Base-by-base conservation (phyloP, 2,329 filamentous ascomycete species). In the Rhynchosporium graminicola region DNA sequence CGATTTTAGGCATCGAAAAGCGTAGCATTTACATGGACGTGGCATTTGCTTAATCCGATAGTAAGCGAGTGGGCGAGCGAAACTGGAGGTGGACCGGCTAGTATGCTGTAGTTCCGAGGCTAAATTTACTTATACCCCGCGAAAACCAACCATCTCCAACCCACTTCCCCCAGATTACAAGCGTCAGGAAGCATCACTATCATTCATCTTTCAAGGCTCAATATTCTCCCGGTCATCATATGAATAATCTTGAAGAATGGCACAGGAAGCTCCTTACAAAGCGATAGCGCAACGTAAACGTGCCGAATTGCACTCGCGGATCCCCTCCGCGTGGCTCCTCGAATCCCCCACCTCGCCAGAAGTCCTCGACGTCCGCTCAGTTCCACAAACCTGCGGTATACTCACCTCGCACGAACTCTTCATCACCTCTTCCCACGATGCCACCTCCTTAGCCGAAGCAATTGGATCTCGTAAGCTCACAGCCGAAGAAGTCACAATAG, bases 401-500 rank as follows among this genome's bases (percentile, higher is more conserved):
- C 64, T 74, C 10, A 69, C 58, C 38, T 28, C 62, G 2, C 42
- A 61, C 28, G 72, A 74, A 60, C 60, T 73, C 26, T 55, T 60
- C 1, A 73, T 74, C 47, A 74, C 72, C n/a, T 67, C 67, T 38
- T 62, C 61, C 20, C 60, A 73, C 61, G 71, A 73, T 63, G 72
- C 72, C 13, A 70, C 69, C 9, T 67, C 70, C 6, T 65, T 74
- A 3, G 64, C 67, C 15, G 33, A 64, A 13, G 64, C 65, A 2
- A 68, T 74, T 33, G 59, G 63, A 6, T 57, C 52, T 2, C 51
- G 65, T 2, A 65, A 43, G 7, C 64, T 68, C 36, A 73, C 67
- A 3, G 71, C 73, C 0, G 66, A 71, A 45, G 76, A 78, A n/a
- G 76, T 82, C 2, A 72, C 77, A 0, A 72, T 72, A 4, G 80